phyloP scores from a whole-genome alignment of 106 monocot genomes.

The Acorus calamus region DNA sequence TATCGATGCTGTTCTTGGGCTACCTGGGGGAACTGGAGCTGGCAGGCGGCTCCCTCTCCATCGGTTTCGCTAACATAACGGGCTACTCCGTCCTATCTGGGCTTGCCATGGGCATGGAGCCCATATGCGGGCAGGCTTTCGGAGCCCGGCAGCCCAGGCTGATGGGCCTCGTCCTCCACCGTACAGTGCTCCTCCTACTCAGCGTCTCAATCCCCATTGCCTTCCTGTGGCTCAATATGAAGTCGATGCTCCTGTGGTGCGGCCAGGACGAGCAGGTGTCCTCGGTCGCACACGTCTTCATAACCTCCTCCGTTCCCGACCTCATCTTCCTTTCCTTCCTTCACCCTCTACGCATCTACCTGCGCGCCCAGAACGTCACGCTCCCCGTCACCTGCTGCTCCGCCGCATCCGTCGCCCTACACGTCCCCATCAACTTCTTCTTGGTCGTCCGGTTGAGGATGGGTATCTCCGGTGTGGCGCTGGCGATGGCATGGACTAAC shows the following conservation, averaged over 20 bases:
- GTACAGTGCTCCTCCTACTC: constrained; percentile 7
- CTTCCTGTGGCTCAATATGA: constrained; percentile 12
- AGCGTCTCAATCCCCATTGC: constrained; percentile 2
- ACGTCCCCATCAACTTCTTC: constrained; percentile 8
- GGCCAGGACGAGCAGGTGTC: constrained; percentile 10
- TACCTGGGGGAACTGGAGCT: background rate
- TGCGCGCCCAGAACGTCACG: constrained; percentile 9
- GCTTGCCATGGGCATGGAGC: background rate
- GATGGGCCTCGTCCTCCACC: background rate
- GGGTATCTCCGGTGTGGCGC: constrained; percentile 17
- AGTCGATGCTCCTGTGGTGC: constrained; percentile 5
- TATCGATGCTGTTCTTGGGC: background rate
- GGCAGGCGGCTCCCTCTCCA: background rate
- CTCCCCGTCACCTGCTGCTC: constrained; percentile 1
- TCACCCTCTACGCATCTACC: constrained; percentile 14
- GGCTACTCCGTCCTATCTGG: background rate
- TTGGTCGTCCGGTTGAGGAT: constrained; percentile 1
- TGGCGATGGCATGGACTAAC: background rate
- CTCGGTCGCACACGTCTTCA: background rate
- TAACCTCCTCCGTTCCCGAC: constrained; percentile 12
- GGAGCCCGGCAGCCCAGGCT: background rate
- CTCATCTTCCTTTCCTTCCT: constrained; percentile 7
- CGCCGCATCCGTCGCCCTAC: constrained; percentile 1
- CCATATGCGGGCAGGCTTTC: background rate
- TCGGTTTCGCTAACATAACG: background rate